Conservation (phyloP, 495 filamentous ascomycete species). For the Thermothielavioides terrestris region DNA sequence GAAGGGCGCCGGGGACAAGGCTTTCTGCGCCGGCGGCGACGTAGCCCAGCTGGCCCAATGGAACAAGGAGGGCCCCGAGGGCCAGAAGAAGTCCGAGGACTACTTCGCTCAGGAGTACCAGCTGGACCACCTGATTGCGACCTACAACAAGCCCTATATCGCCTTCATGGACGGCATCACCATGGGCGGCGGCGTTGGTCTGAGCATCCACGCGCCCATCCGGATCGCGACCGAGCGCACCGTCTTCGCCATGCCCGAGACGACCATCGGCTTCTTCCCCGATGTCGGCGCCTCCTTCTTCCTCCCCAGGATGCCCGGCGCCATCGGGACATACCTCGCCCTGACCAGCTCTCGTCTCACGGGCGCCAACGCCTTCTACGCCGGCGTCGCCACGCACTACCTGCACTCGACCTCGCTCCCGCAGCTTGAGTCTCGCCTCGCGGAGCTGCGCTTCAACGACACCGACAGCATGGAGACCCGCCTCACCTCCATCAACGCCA, state of each 20-base stretch:
- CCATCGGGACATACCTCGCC: constrained; percentile 79
- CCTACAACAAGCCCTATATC: constrained; percentile 84
- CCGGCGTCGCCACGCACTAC: constrained; percentile 89
- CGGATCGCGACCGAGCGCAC: constrained; percentile 94
- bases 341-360: constrained; percentile 74
- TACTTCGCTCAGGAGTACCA: constrained; percentile 92
- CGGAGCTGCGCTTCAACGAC: constrained; percentile 82
- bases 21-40: constrained; percentile 91
- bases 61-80: constrained; percentile 59
- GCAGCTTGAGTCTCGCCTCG: constrained; percentile 72
- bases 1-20: constrained; percentile 73
- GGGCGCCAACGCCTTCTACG: constrained; percentile 74
- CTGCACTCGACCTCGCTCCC: constrained; percentile 78
- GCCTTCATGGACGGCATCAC: constrained; percentile 97
- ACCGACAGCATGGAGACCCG: constrained; percentile 51
- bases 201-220: constrained; percentile 91
- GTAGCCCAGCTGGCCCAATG: constrained; percentile 64
- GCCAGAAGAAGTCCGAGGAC: constrained; percentile 58
- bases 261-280: constrained; percentile 94
- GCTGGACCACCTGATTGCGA: constrained; percentile 92
- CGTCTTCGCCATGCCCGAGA: constrained; percentile 96
- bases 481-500: constrained; percentile 63
- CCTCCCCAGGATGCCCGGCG: constrained; percentile 77
- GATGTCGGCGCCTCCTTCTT: constrained; percentile 96
- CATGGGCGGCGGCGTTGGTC: constrained; percentile 94